These are phyloP conservation scores for Ogataea pignaliae DNA, from an alignment of 805 yeast species.

Conservation along the genomic window DNA sequence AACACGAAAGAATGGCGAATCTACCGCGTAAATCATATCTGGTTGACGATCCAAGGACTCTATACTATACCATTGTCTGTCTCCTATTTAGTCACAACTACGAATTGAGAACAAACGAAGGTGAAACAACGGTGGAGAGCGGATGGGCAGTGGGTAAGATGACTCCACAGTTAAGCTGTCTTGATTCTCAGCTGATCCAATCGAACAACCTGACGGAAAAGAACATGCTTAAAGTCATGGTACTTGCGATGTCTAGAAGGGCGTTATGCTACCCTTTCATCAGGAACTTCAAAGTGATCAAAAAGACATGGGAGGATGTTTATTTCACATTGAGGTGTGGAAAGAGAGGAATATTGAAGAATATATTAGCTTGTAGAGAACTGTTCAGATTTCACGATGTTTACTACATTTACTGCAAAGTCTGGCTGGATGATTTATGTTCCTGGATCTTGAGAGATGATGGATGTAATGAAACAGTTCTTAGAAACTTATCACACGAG, in stretches of 20 bases:
- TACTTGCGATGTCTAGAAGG: slow-evolving; percentile 63
- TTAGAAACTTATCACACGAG: slow-evolving; percentile 66
- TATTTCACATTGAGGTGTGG: slow-evolving; percentile 64
- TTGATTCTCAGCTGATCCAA: slow-evolving; percentile 56
- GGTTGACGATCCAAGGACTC: slow-evolving; percentile 49
- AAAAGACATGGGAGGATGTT: slow-evolving; percentile 72
- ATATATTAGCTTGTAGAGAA: slow-evolving; percentile 59
- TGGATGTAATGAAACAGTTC: slow-evolving; percentile 49
- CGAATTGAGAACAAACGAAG: slow-evolving; percentile 70
- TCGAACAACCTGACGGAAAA: slow-evolving; percentile 29
- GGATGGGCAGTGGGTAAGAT: slow-evolving; percentile 93
- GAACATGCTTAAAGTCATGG: slow-evolving; percentile 44
- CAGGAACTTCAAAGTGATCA: slow-evolving; percentile 58
- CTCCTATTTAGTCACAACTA: slow-evolving; percentile 69
- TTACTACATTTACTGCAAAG: slow-evolving; percentile 77
- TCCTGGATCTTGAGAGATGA: slow-evolving; percentile 65
- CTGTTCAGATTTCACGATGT: slow-evolving; percentile 78
- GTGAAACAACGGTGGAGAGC: slow-evolving; percentile 74
- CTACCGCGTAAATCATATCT: slow-evolving; percentile 63
- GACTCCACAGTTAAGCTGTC: slow-evolving; percentile 67
- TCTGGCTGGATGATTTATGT: slow-evolving; percentile 72
- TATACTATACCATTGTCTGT: slow-evolving; percentile 60
- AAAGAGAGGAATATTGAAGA: slow-evolving; percentile 55
- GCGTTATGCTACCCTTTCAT: slow-evolving; percentile 78
- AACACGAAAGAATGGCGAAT: slow-evolving; percentile 61